These are phyloP conservation scores for Exophiala calicioides DNA, from an alignment of 2,329 filamentous ascomycete genomes.

Conservation along the genomic window DNA sequence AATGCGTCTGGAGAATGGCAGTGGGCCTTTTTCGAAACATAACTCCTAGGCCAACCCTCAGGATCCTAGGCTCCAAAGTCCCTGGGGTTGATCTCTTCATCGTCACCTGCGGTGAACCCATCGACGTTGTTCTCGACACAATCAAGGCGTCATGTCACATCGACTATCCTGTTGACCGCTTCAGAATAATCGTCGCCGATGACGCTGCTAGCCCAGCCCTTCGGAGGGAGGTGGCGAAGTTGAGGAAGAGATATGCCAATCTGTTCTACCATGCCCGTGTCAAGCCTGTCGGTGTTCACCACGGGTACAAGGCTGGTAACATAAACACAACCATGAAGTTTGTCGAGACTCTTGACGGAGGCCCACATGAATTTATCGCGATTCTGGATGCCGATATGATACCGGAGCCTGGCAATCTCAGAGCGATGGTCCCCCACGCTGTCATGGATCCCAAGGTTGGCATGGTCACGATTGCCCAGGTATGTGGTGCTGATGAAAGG, in stretches of 20 bases:
- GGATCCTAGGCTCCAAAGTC: constrained; percentile 41
- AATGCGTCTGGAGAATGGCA: constrained; percentile 13
- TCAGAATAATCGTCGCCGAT: constrained; percentile 56
- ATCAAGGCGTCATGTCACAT: constrained; percentile 52
- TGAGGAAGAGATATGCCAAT: constrained; percentile 39
- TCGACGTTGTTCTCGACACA: constrained; percentile 58
- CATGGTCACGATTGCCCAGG: constrained; percentile 37
- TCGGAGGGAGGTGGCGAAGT: constrained; percentile 37
- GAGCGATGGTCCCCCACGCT: constrained; percentile 40
- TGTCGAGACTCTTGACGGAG: constrained; percentile 47
- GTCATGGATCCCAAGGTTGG: constrained; percentile 33
- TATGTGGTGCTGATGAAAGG: constrained; percentile 6
- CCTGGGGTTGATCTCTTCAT: constrained; percentile 59
- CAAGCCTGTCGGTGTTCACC: constrained; percentile 42
- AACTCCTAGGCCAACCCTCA: constrained; percentile 37
- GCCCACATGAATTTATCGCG: constrained; percentile 59
- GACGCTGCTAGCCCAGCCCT: constrained; percentile 45
- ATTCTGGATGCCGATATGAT: constrained; percentile 67
- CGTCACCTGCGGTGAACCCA: constrained; percentile 58
- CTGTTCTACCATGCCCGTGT: constrained; percentile 45
- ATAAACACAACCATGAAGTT: constrained; percentile 45
- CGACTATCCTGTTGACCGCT: constrained; percentile 55
- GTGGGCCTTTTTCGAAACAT: constrained; percentile 52
- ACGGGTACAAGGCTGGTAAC: constrained; percentile 42
- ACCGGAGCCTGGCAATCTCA: constrained; percentile 38